Evolutionary conservation across 2,329 filamentous ascomycete species (phyloP).

Genomic region (Gliomastix tumulicola): DNA sequence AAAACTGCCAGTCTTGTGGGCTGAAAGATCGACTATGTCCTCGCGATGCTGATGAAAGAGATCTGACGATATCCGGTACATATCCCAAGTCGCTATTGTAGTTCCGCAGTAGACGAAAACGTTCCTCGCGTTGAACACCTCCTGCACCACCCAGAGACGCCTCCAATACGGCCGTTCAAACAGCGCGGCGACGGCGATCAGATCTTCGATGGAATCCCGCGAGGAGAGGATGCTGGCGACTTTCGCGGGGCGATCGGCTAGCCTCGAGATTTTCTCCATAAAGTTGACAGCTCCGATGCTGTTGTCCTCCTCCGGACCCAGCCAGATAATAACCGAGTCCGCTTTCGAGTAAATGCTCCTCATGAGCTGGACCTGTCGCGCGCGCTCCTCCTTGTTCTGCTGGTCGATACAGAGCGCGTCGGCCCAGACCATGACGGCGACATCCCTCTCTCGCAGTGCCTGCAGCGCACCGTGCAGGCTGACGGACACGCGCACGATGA

Average conservation of each 20-base stretch:
- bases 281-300: not conserved
- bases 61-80: not conserved
- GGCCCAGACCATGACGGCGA: not conserved
- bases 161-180: not conserved
- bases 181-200: not conserved
- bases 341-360: not conserved
- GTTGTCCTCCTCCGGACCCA: not conserved
- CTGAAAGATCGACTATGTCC: not conserved
- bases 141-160: constrained; percentile 1
- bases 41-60: not conserved
- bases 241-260: not conserved
- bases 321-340: not conserved
- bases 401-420: not conserved
- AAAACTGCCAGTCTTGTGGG: not conserved
- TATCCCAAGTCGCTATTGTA: not conserved
- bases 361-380: constrained; percentile 1
- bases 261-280: not conserved
- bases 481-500: not conserved
- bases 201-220: not conserved
- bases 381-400: not conserved
- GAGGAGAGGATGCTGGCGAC: not conserved
- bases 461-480: not conserved
- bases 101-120: not conserved
- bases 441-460: not conserved
- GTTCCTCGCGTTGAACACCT: not conserved